phyloP scores from a whole-genome alignment of 1,284 basidiomycete species.

The Heterobasidion irregulare region DNA sequence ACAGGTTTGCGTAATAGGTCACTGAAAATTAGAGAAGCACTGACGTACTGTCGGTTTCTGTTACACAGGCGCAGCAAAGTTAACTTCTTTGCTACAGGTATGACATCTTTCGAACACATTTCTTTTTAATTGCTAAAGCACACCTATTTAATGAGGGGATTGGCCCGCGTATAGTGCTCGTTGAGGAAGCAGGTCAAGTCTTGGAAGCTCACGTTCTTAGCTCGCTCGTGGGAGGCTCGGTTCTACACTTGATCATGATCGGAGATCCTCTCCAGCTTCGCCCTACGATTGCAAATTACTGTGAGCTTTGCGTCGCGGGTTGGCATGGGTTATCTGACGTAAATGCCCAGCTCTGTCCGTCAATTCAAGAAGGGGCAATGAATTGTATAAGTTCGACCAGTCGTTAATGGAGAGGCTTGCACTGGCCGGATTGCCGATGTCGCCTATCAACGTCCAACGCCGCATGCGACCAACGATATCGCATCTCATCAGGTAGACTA shows the following conservation, averaged over 20 bases:
- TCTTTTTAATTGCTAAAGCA: neutral
- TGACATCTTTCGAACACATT: neutral
- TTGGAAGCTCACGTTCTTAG: conserved; percentile 65
- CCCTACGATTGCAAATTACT: conserved; percentile 55
- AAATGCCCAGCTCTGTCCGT: conserved; percentile 26
- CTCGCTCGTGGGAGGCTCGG: conserved; percentile 44
- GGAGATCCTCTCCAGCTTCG: conserved; percentile 68
- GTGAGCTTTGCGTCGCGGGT: conserved; percentile 26
- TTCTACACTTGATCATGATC: conserved; percentile 59
- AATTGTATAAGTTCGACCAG: conserved; percentile 34
- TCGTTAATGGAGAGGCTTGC: conserved; percentile 41
- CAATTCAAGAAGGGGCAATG: conserved; percentile 25
- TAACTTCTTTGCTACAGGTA: conserved; percentile 49
- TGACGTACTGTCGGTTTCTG: neutral
- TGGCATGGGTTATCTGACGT: neutral
- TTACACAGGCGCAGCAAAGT: conserved; percentile 52
- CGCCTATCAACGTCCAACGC: conserved; percentile 30
- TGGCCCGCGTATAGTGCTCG: conserved; percentile 22
- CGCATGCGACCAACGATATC: conserved; percentile 38
- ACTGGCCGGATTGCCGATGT: conserved; percentile 28
- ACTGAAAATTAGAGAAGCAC: no score
- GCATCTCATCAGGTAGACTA: conserved; percentile 24
- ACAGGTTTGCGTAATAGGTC: conserved; percentile 31
- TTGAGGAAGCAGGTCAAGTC: conserved; percentile 65
- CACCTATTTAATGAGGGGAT: conserved; percentile 20